Conservation (phyloP, 2,329 filamentous ascomycete species). For the Beauveria sp. region DNA sequence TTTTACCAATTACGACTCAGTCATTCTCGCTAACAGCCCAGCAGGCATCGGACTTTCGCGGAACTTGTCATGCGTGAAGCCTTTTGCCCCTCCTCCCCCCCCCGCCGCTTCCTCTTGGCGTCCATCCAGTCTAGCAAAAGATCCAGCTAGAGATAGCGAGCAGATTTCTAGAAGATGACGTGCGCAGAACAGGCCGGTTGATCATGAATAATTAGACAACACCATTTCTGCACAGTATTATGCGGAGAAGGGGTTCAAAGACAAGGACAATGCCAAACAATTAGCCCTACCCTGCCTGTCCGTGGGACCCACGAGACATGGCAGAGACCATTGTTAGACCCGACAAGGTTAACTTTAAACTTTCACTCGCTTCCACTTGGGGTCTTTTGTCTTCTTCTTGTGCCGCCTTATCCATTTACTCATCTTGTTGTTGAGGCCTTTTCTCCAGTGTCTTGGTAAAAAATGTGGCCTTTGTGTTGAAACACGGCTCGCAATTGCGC, state of each 20-base stretch:
- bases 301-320: background rate
- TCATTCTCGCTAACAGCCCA: background rate
- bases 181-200: too few relatives aligned
- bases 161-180: background rate
- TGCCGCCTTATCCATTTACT: background rate
- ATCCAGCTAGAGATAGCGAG: too few relatives aligned
- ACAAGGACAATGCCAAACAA: too few relatives aligned
- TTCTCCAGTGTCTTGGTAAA: background rate
- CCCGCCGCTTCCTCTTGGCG: too few relatives aligned
- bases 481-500: slow-evolving; percentile 3
- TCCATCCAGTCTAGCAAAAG: too few relatives aligned
- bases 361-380: background rate
- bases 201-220: too few relatives aligned
- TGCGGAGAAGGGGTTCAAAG: background rate
- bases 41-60: too few relatives aligned
- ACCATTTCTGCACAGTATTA: too few relatives aligned
- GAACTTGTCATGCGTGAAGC: too few relatives aligned
- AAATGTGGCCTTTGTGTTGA: slow-evolving; percentile 4
- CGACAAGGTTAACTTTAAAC: slow-evolving; percentile 6
- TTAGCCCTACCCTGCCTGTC: background rate
- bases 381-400: background rate
- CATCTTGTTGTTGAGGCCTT: background rate
- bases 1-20: background rate
- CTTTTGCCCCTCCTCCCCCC: too few relatives aligned
- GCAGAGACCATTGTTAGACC: background rate